Percentiles rank a stretch among this genome's conserved stretches.
phyloP scores from a whole-genome alignment of 495 filamentous ascomycete species.

The Aspergillus haitiensis region DNA sequence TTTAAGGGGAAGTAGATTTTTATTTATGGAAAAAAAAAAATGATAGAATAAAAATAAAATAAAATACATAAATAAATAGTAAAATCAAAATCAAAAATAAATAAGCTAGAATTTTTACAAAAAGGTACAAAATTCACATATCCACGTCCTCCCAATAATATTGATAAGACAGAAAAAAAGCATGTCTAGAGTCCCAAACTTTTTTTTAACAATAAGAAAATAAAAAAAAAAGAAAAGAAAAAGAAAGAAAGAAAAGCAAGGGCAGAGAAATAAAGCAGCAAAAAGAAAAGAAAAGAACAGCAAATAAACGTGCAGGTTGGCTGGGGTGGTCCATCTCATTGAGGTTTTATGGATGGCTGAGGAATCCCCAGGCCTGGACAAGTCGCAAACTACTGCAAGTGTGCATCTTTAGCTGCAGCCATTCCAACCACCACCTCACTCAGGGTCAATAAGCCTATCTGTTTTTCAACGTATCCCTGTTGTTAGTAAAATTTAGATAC shows the following conservation, averaged over 20 bases:
- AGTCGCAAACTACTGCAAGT: constrained; percentile 24
- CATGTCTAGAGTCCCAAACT: neutral
- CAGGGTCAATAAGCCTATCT: neutral
- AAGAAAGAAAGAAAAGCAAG: constrained; percentile 2
- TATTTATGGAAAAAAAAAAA: too few species aligned
- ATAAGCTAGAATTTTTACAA: too few species aligned
- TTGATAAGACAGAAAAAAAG: neutral
- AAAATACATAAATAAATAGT: too few species aligned
- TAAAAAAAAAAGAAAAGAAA: neutral
- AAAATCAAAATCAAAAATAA: too few species aligned
- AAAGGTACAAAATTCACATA: too few species aligned
- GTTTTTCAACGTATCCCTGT: too few species aligned
- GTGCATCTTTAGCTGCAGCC: constrained; percentile 24
- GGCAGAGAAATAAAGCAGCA: constrained; percentile 3
- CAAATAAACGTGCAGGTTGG: constrained; percentile 21
- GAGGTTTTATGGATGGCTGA: neutral
- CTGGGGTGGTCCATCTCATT: neutral
- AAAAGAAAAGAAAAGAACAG: constrained; percentile 14
- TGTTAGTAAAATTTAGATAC: too few species aligned
- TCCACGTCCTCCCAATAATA: too few species aligned
- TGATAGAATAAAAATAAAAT: too few species aligned
- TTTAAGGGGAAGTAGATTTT: too few species aligned
- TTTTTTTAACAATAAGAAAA: neutral
- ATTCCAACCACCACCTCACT: constrained; percentile 13
- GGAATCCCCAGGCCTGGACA: constrained; percentile 10